Percentiles rank a stretch among this genome's conserved stretches.
These are phyloP conservation scores for Citrullus colocynthis DNA, from an alignment of 306 rosid genomes.

Conservation along the genomic window DNA sequence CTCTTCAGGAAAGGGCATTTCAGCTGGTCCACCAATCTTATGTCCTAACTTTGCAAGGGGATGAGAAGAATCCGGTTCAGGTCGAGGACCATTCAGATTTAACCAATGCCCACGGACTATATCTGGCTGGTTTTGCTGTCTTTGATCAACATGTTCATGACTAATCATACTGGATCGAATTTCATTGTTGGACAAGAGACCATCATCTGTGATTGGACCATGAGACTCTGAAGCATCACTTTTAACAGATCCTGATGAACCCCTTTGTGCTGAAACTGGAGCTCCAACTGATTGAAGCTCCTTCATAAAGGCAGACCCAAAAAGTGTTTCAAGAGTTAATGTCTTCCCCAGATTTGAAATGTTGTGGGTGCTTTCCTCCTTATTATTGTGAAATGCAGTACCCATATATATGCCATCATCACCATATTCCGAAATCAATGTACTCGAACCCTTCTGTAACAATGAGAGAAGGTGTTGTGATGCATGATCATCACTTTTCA, in stretches of 20 bases:
- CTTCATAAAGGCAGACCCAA: constrained; percentile 96
- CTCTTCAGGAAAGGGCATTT: constrained; percentile 60
- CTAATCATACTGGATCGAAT: constrained; percentile 20
- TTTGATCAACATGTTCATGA: constrained; percentile 33
- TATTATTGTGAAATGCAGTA: constrained; percentile 19
- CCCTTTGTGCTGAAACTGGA: constrained; percentile 80
- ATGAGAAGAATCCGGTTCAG: constrained; percentile 37
- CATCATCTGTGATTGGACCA: constrained; percentile 29
- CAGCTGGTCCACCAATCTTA: constrained; percentile 42
- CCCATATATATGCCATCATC: constrained; percentile 26
- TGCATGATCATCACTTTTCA: constrained; percentile 50
- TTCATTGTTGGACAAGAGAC: constrained; percentile 25
- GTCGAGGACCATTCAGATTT: constrained; percentile 37
- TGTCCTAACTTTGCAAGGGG: constrained; percentile 30
- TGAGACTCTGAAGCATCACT: constrained; percentile 47
- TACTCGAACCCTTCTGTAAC: constrained; percentile 58
- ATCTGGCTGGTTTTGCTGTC: constrained; percentile 37
- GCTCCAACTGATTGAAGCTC: constrained; percentile 96
- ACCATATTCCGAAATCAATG: constrained; percentile 23
- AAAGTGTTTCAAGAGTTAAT: constrained; percentile 76
- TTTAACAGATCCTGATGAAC: constrained; percentile 40
- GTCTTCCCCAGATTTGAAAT: constrained; percentile 39
- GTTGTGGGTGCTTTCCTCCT: constrained; percentile 35
- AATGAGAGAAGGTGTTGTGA: constrained; percentile 77
- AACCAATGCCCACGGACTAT: constrained; percentile 46